Conservation (phyloP, 1,284 basidiomycete genomes). For the Trichosporon sp. region DNA sequence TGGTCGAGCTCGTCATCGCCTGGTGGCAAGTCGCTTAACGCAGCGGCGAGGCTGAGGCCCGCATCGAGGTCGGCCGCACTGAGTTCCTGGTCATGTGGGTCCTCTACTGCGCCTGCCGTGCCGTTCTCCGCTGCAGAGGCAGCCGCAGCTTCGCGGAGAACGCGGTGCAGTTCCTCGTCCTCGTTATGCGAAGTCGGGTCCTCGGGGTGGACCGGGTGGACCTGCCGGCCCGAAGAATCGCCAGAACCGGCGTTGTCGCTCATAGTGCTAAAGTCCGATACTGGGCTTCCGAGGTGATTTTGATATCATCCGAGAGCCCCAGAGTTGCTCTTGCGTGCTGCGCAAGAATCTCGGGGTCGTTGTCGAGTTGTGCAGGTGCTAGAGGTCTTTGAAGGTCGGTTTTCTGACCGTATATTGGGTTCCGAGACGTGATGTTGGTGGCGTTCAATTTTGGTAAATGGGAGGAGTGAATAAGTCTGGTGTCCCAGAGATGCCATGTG, state of each 20-base stretch:
- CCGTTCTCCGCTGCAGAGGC: not conserved
- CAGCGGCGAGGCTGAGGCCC: constrained; percentile 12
- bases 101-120: not conserved
- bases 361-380: not conserved
- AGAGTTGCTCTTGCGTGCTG: not conserved
- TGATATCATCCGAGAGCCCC: constrained; percentile 15
- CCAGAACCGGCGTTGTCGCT: constrained; percentile 31
- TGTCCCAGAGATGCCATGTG: too few relatives aligned
- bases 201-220: constrained; percentile 35
- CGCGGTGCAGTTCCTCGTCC: not conserved
- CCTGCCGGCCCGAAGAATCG: constrained; percentile 20
- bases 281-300: not conserved
- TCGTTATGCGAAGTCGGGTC: not conserved
- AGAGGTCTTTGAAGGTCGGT: not conserved
- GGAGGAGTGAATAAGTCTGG: not conserved
- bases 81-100: not conserved
- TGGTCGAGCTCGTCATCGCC: constrained; percentile 9
- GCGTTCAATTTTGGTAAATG: constrained; percentile 2
- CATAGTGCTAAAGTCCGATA: constrained; percentile 32
- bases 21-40: constrained; percentile 11
- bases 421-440: not conserved
- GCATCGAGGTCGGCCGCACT: constrained; percentile 4
- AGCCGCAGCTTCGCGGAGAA: not conserved
- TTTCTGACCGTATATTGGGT: not conserved
- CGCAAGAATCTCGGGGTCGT: not conserved